Percentiles rank a stretch among this genome's conserved stretches.
These are phyloP conservation scores for Aspergillus sp. DNA, from an alignment of 2,329 filamentous ascomycete genomes.

Conservation along the genomic window DNA sequence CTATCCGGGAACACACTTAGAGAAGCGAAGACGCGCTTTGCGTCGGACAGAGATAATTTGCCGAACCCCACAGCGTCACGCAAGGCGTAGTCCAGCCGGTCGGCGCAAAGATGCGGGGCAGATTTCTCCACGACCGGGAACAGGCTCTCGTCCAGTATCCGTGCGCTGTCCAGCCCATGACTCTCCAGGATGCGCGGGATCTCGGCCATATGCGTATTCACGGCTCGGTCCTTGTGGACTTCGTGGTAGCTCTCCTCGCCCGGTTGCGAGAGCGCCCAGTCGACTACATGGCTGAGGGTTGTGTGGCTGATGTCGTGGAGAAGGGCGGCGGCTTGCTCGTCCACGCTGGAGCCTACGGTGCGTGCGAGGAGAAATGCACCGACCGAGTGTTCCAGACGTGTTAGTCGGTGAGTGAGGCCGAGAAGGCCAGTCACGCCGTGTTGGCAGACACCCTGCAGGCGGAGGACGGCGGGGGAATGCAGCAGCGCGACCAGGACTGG, in stretches of 20 bases:
- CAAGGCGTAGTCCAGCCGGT: slow-evolving; percentile 42
- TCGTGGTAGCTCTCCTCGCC: slow-evolving; percentile 43
- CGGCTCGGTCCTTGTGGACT: slow-evolving; percentile 36
- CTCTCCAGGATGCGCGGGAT: slow-evolving; percentile 31
- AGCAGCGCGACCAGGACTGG: slow-evolving; percentile 40
- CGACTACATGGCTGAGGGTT: slow-evolving; percentile 42
- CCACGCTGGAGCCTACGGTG: slow-evolving; percentile 33
- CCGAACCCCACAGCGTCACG: slow-evolving; percentile 37
- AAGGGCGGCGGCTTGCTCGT: slow-evolving; percentile 41
- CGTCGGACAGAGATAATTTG: slow-evolving; percentile 32
- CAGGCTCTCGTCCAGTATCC: slow-evolving; percentile 37
- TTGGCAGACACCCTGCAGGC: slow-evolving; percentile 38
- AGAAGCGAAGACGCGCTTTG: slow-evolving; percentile 23
- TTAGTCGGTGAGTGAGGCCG: slow-evolving; percentile 34
- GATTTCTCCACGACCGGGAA: slow-evolving; percentile 41
- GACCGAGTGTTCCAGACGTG: slow-evolving; percentile 43
- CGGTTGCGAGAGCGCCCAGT: slow-evolving; percentile 38
- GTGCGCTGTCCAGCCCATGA: slow-evolving; percentile 30
- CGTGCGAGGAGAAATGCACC: slow-evolving; percentile 42
- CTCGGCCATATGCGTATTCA: too few relatives aligned
- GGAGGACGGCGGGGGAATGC: slow-evolving; percentile 30
- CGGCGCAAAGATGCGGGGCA: slow-evolving; percentile 41
- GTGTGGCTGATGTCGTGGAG: slow-evolving; percentile 45
- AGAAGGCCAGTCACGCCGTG: slow-evolving; percentile 40
- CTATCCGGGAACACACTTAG: slow-evolving; percentile 32